phyloP scores from a whole-genome alignment of 1,284 basidiomycete genomes.

The Ganoderma sinense region DNA sequence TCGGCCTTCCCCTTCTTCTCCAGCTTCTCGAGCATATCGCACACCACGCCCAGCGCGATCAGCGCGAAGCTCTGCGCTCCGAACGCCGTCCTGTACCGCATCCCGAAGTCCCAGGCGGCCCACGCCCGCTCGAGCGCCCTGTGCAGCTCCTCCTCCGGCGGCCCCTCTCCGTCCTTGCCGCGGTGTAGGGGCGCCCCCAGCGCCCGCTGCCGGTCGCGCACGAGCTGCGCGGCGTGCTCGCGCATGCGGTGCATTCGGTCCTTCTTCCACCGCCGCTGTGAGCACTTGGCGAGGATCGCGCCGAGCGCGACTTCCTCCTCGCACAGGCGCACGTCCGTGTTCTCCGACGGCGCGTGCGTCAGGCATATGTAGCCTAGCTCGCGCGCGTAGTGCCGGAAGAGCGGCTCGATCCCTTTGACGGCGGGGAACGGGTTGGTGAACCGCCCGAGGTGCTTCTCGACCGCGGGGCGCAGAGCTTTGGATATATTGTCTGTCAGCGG shows the following conservation, averaged over 20 bases:
- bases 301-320: constrained; percentile 80
- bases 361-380: constrained; percentile 73
- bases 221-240: constrained; percentile 59
- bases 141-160: constrained; percentile 42
- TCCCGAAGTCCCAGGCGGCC: constrained; percentile 67
- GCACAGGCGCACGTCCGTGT: constrained; percentile 58
- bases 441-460: constrained; percentile 47
- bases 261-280: constrained; percentile 64
- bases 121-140: constrained; percentile 61
- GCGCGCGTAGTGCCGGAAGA: constrained; percentile 63
- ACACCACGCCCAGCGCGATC: constrained; percentile 63
- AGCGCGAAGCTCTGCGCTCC: constrained; percentile 75
- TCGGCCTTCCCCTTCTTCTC: constrained; percentile 6
- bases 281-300: constrained; percentile 68
- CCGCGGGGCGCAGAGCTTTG: constrained; percentile 45
- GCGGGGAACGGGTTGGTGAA: constrained; percentile 24
- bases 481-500: constrained; percentile 59
- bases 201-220: constrained; percentile 54
- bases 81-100: constrained; percentile 50
- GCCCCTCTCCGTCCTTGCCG: constrained; percentile 26
- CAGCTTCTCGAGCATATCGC: constrained; percentile 64
- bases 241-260: constrained; percentile 71
- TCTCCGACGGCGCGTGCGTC: constrained; percentile 70
- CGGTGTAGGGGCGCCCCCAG: constrained; percentile 37
- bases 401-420: constrained; percentile 41